Evolutionary conservation across 768 basidiomycete genomes (phyloP), one percentile per base, ranked within the genome.

Genomic region (Boletus huronensis): DNA sequence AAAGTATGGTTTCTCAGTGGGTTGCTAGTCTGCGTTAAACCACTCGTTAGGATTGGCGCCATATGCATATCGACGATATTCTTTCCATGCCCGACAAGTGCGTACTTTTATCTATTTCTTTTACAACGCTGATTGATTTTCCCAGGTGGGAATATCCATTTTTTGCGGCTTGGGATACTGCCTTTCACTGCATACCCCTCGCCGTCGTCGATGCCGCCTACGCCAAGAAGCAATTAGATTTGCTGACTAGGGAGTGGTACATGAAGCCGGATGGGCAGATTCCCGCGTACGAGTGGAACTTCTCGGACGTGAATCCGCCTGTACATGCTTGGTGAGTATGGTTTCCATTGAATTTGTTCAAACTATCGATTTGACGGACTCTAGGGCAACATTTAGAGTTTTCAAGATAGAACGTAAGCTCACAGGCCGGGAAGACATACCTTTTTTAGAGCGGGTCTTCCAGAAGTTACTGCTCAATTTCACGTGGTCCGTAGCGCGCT

Each of bases 241-340:
- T 98, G 55, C 80, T 99, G 64, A 98, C 96, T 3, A 81, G 97
- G 52, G 97, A 99, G 73, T 99, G 97, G 97, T 99, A 98, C 74
- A 91, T 93, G 90, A 97, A 97, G 70, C 97, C 97, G 1, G 96
- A 98, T 69, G 97, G 97, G 34, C 95, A 97, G 65, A 89, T 99
- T 54, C 97, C 97, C 3, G 97, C 97, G 0, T 99, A 98, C 70
- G 97, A 99, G 71, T 99, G 97, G 97, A 98, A 99, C 69, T 98
- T 97, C 64, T 83, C 87, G 47, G 97, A 99, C 68, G 97, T 98
- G 58, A 98, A 99, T 70, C 97, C 97, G 9, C 97, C 97, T 13
- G 97, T 99, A 3, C 97, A 99, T 72, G 97, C 97, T 9, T 99
- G 97, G 93, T 87, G 62, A 50, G 77, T 64, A 17, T 36, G 8